Conservation (phyloP, 164 flowering plant genomes). For the Tetrastigma voinierianum region DNA sequence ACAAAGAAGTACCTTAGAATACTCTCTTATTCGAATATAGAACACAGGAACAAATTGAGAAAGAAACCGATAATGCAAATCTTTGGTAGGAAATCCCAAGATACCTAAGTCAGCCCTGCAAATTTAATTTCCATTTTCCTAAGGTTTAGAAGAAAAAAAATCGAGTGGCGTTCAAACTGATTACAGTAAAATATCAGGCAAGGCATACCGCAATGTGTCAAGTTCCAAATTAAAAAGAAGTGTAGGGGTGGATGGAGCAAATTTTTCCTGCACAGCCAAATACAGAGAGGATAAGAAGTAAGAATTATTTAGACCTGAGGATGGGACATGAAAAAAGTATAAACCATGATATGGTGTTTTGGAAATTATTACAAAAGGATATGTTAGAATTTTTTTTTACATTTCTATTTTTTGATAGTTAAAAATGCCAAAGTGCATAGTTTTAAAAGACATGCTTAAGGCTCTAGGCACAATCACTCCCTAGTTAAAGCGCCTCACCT, state of each 20-base stretch:
- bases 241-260: conserved; percentile 74
- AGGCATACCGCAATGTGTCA: conserved; percentile 78
- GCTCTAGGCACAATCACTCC: too few relatives aligned
- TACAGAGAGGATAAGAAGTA: too few relatives aligned
- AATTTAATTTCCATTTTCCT: conserved; percentile 10
- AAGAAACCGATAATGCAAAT: conserved; percentile 89
- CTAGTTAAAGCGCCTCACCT: too few relatives aligned
- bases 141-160: conserved; percentile 1
- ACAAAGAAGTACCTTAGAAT: conserved; percentile 72
- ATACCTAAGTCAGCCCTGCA: conserved; percentile 94
- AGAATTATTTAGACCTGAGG: too few relatives aligned
- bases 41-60: conserved; percentile 89
- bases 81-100: conserved; percentile 85
- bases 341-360: too few relatives aligned
- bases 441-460: too few relatives aligned
- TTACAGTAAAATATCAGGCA: not conserved
- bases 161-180: not conserved
- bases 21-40: conserved; percentile 86
- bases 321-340: too few relatives aligned
- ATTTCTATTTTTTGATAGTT: too few relatives aligned
- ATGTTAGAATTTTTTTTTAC: too few relatives aligned
- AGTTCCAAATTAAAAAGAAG: conserved; percentile 95
- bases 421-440: too few relatives aligned
- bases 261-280: conserved; percentile 59
- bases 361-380: too few relatives aligned